Base-by-base conservation (phyloP, 805 yeast species). In the Komagataella ulmi region DNA sequence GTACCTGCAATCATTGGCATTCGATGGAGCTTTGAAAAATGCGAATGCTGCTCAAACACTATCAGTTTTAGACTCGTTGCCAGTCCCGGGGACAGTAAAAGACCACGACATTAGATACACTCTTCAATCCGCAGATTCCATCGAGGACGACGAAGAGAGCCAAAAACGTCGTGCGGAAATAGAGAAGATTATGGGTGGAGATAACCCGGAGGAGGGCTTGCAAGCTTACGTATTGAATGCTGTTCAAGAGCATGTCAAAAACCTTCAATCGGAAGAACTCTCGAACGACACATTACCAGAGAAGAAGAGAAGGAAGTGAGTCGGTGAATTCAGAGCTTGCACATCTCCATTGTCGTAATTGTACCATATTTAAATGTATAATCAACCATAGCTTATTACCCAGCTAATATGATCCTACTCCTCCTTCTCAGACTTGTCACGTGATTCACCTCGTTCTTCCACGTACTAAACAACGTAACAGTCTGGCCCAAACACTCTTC, bases 191-290 rank as follows among this genome's bases (percentile, higher is more conserved):
- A 75, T 89, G 55, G 54, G 59, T 14, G 81, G 95, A 52, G 95
- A 83, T 3, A 83, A 88, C 59, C 88, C 91, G 3, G 96, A 89
- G 62, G 87, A 80, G 55, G 85, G 80, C 24, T 70, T 90, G 47
- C 79, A 84, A 59, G 79, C 79, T 46, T 77, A 84, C 58, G 79
- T 90, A 36, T 70, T 78, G 56, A 77, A 77, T 12, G 81, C 85
- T 8, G 82, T 90, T 3, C 77, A 81, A 46, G 75, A 77, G 17
- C 65, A 65, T 49, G 50, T 65, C 45, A 56, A 56, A 6, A 55
- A 50, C 40, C 40, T 30, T 6, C 40, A 30, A 30, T 30, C 40
- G 4, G 40, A 30, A 14, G 40, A 30, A 10, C 40, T 14, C 14
- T 30, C 40, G 14, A 30, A 30, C 40, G 40, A 30, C 14, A 2